Evolutionary conservation across 768 basidiomycete species (phyloP), one percentile per base, ranked within the genome.

Genomic region (Botryobasidium botryosum): DNA sequence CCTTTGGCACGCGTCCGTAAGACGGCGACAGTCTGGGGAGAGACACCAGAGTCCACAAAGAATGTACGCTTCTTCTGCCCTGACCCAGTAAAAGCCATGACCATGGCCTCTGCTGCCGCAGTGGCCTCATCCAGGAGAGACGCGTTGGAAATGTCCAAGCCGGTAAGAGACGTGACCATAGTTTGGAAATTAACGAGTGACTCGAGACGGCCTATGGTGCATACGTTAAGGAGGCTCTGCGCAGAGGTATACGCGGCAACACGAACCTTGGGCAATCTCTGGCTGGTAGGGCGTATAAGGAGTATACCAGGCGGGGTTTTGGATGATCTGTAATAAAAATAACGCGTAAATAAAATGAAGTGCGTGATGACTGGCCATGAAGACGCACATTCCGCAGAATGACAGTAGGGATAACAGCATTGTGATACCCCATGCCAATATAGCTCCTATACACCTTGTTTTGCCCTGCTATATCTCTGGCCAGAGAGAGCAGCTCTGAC

Each of bases 291-390:
- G 87, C 0, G 90, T 91, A 60, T 92, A 91, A 13, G 81, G 86
- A 5, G 91, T 96, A 61, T 96, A 97, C 92, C 92, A 99, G 3
- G 82, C 86, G 23, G 90, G 92, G 57, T 92, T 97, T 62, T 99
- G 91, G 67, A 80, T 77, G 49, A 86, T 66, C 84, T 85, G 37
- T 17, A n/a, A n/a, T n/a, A n/a, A n/a, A n/a, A n/a, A n/a, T n/a
- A n/a, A n/a, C n/a, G n/a, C n/a, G n/a, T n/a, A n/a, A n/a, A n/a
- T n/a, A n/a, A n/a, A 10, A 17, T 33, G 32, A 33, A 29, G 7
- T 4, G 13, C 23, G 23, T 5, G 31, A 40, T 7, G 25, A 41
- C 4, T 6, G 6, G 39, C 18, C 17, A 41, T 20, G 6, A 18
- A 3, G 2, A 45, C 72, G 41, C 47, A 88, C 86, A 51, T 92